Percentiles rank a stretch among this genome's conserved stretches.
These are phyloP conservation scores for Kalmanozyma brasiliensis DNA, from an alignment of 1,284 basidiomycete genomes.

Conservation along the genomic window DNA sequence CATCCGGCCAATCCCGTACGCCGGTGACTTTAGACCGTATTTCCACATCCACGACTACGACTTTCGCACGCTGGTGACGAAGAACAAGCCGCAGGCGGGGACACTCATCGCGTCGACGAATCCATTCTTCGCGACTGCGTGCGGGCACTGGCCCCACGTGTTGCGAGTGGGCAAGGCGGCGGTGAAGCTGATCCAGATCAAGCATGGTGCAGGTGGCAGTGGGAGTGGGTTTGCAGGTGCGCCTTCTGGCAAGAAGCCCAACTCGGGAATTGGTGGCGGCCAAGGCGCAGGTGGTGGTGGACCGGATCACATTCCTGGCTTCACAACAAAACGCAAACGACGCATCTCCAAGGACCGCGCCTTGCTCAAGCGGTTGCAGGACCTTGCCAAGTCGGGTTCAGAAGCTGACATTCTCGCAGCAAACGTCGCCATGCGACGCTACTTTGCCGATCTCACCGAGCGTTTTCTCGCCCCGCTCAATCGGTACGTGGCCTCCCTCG, in stretches of 20 bases:
- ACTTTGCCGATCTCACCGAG: conserved; percentile 88
- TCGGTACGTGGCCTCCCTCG: conserved; percentile 83
- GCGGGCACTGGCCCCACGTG: conserved; percentile 91
- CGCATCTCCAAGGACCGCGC: conserved; percentile 84
- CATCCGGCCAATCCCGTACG: conserved; percentile 84
- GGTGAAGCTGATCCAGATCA: conserved; percentile 45
- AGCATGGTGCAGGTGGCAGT: conserved; percentile 16
- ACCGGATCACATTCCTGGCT: conserved; percentile 61
- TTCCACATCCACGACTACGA: conserved; percentile 95
- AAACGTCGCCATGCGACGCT: conserved; percentile 76
- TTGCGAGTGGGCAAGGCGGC: conserved; percentile 72
- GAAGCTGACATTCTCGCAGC: conserved; percentile 23
- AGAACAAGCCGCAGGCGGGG: conserved; percentile 84
- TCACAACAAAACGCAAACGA: conserved; percentile 80
- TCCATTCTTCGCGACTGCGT: conserved; percentile 88
- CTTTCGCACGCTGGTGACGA: conserved; percentile 79
- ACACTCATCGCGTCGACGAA: conserved; percentile 91
- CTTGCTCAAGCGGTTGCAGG: conserved; percentile 75
- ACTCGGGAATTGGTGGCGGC: conserved; percentile 74
- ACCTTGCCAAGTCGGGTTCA: conserved; percentile 63
- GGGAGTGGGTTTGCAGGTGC: conserved; percentile 5
- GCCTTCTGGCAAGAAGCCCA: conserved; percentile 13
- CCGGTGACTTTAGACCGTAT: conserved; percentile 88
- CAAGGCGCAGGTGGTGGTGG: conserved; percentile 62
- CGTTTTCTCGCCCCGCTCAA: conserved; percentile 90